Percentiles rank a stretch among this genome's conserved stretches.
Evolutionary conservation across 1,284 basidiomycete genomes (phyloP).

Genomic region (Calocybe gambosa): DNA sequence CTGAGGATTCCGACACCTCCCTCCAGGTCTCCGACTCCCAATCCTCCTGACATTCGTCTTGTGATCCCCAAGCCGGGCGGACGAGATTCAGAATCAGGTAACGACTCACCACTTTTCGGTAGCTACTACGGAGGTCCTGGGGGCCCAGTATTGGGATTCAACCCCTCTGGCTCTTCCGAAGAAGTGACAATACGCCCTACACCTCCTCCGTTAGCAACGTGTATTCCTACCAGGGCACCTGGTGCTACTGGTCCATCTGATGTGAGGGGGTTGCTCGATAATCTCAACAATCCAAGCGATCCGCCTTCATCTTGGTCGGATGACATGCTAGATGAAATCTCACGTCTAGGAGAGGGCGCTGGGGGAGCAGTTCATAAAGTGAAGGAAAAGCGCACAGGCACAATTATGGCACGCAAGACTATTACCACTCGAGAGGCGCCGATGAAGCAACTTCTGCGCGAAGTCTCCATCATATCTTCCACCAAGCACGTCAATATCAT

Average conservation of each 20-base stretch:
- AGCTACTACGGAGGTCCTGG: slow-evolving; percentile 33
- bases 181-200: slow-evolving; percentile 53
- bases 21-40: slow-evolving; percentile 25
- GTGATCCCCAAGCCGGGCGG: slow-evolving; percentile 22
- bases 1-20: slow-evolving; percentile 29
- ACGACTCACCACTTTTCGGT: slow-evolving; percentile 25
- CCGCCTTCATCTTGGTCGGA: slow-evolving; percentile 50
- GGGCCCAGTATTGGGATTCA: slow-evolving; percentile 18
- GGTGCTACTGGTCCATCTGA: slow-evolving; percentile 30
- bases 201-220: slow-evolving; percentile 15
- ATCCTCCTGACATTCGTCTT: slow-evolving; percentile 24
- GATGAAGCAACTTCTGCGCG: slow-evolving; percentile 87
- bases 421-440: slow-evolving; percentile 95
- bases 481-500: slow-evolving; percentile 89
- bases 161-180: slow-evolving; percentile 34
- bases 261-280: slow-evolving; percentile 35
- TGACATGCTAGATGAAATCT: slow-evolving; percentile 66
- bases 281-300: slow-evolving; percentile 27
- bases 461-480: slow-evolving; percentile 85
- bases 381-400: slow-evolving; percentile 66
- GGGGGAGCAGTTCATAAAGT: slow-evolving; percentile 96
- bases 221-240: slow-evolving; percentile 27
- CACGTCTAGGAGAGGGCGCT: slow-evolving; percentile 88
- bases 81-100: slow-evolving; percentile 20
- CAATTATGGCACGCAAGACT: slow-evolving; percentile 92